A percentile compares a stretch with the other conserved stretches of the same genome.
Evolutionary conservation across 129 eudicot species (phyloP).

Genomic region (Flaveria ramosissima): DNA sequence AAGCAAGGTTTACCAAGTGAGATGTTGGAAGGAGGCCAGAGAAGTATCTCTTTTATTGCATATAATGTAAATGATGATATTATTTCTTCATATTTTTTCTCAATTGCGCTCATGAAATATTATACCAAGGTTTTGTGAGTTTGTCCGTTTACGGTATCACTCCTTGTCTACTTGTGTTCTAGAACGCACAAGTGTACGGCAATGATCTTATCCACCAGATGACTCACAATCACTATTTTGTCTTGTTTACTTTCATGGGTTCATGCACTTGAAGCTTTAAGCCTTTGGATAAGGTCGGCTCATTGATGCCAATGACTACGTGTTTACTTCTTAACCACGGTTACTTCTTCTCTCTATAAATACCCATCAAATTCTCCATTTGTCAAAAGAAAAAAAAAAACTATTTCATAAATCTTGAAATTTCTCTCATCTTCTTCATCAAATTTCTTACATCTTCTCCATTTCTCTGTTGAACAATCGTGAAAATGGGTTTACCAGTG

Average conservation of each 20-base stretch:
- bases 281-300: slow-evolving; percentile 55
- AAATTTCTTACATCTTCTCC: background rate
- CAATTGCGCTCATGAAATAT: background rate
- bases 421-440: background rate
- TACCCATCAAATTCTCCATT: slow-evolving; percentile 23
- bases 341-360: slow-evolving; percentile 53
- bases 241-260: slow-evolving; percentile 16
- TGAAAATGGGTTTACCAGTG: slow-evolving; percentile 68
- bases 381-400: slow-evolving; percentile 22
- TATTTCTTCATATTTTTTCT: background rate
- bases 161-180: slow-evolving; percentile 17
- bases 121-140: slow-evolving; percentile 18
- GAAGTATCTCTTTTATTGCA: too few species aligned
- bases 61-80: background rate
- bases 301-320: slow-evolving; percentile 35
- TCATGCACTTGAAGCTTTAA: slow-evolving; percentile 45
- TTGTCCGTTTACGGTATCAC: slow-evolving; percentile 13
- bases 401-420: background rate
- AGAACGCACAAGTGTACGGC: slow-evolving; percentile 34
- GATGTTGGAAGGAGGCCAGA: too few species aligned
- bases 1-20: too few species aligned
- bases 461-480: background rate
- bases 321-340: slow-evolving; percentile 35
- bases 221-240: slow-evolving; percentile 37
- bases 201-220: slow-evolving; percentile 2